phyloP scores from a whole-genome alignment of 257 asterid species.

The Ehretia macrophylla region DNA sequence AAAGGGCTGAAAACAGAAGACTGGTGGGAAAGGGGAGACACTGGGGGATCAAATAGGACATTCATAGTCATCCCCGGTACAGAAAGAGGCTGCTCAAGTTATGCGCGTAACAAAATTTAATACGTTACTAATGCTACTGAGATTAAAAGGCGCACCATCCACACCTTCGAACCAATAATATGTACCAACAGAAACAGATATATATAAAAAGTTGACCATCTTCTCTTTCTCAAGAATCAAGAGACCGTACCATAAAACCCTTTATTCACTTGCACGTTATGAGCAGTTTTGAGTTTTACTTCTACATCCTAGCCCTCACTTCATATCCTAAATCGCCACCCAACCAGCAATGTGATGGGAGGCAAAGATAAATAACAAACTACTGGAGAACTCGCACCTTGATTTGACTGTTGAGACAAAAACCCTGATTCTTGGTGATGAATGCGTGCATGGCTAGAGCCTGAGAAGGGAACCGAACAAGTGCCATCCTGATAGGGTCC shows the following conservation, averaged over 20 bases:
- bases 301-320: neutral
- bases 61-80: no score
- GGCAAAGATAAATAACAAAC: conserved; percentile 8
- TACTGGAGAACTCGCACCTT: conserved; percentile 58
- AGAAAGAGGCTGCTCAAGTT: no score
- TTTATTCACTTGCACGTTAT: neutral
- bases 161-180: no score
- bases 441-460: conserved; percentile 69
- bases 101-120: no score
- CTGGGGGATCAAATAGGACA: no score
- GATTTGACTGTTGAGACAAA: conserved; percentile 64
- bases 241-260: neutral
- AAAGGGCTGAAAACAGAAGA: no score
- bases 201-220: neutral
- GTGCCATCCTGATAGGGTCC: conserved; percentile 39
- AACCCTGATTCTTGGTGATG: conserved; percentile 68
- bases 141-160: no score
- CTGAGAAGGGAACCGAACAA: conserved; percentile 61
- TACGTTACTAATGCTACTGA: no score
- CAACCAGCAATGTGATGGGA: neutral
- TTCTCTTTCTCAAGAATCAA: no score
- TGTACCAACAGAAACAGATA: no score
- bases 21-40: no score
- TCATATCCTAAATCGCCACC: neutral
- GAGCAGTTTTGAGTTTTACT: neutral